Evolutionary conservation across 2,329 filamentous ascomycete species (phyloP).

Genomic region (Fusarium sp.): DNA sequence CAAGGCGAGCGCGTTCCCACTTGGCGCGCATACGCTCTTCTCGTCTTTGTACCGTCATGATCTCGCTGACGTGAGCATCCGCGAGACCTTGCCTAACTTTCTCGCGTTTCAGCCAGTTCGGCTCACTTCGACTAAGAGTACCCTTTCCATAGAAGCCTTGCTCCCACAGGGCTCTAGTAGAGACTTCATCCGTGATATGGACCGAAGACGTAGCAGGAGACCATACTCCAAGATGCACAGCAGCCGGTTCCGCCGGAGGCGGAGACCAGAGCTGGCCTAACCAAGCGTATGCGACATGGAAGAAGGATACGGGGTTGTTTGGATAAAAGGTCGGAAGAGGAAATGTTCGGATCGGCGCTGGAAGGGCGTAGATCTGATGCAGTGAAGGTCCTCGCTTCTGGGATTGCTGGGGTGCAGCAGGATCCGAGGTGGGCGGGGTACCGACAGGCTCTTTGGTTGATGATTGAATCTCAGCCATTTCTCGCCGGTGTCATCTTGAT

Average conservation of each 20-base stretch:
- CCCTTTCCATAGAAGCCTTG: constrained; percentile 98
- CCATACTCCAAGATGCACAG: constrained; percentile 80
- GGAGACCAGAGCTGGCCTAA: constrained; percentile 78
- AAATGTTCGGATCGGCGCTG: constrained; percentile 83
- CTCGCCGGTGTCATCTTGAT: constrained; percentile 60
- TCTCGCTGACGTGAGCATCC: constrained; percentile 80
- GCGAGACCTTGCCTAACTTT: constrained; percentile 76
- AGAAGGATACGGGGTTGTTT: constrained; percentile 88
- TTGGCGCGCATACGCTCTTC: constrained; percentile 88
- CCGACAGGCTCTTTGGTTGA: constrained; percentile 37
- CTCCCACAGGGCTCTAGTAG: constrained; percentile 89
- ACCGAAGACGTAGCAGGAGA: constrained; percentile 85
- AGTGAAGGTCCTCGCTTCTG: constrained; percentile 59
- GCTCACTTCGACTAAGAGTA: constrained; percentile 91
- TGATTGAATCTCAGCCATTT: constrained; percentile 58
- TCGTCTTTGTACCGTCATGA: constrained; percentile 80
- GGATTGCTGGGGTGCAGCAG: constrained; percentile 33
- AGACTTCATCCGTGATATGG: constrained; percentile 81
- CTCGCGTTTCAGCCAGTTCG: constrained; percentile 89
- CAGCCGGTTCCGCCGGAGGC: constrained; percentile 72
- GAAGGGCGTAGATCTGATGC: constrained; percentile 83
- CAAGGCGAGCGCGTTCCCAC: constrained; percentile 88
- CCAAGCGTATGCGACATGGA: constrained; percentile 84
- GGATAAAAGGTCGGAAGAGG: constrained; percentile 91
- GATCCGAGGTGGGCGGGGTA: constrained; percentile 35